Conservation (phyloP, 768 basidiomycete genomes). For the Tulasnella sp. region DNA sequence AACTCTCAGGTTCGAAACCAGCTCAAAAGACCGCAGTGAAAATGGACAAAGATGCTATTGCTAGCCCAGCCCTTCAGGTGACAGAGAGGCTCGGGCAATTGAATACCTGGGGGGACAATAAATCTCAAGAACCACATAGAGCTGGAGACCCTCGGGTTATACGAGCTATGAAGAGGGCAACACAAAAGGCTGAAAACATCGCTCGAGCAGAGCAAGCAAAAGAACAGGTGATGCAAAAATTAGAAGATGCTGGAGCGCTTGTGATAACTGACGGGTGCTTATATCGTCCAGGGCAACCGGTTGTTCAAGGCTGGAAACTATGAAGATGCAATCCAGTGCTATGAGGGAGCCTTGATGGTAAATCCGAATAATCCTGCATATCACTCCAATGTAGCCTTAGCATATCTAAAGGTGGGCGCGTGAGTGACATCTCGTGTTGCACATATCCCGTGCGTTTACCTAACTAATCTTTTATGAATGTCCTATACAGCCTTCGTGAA, state of each 20-base stretch:
- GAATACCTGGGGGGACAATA: too few species aligned
- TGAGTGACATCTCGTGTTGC: background rate
- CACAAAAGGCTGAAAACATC: background rate
- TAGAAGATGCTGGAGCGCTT: too few species aligned
- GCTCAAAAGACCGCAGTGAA: too few species aligned
- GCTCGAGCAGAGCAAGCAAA: background rate
- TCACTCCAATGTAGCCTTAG: background rate
- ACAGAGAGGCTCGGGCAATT: too few species aligned
- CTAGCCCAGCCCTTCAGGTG: too few species aligned
- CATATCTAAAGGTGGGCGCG: background rate
- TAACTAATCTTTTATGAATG: background rate
- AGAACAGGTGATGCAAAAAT: background rate
- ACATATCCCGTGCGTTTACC: too few species aligned
- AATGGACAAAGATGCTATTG: too few species aligned
- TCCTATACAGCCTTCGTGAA: background rate
- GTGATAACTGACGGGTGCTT: too few species aligned
- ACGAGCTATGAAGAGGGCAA: constrained; percentile 1
- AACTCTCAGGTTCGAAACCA: too few species aligned
- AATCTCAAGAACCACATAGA: too few species aligned
- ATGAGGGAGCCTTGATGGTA: background rate
- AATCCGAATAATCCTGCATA: background rate
- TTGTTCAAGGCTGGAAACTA: background rate
- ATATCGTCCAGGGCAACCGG: background rate
- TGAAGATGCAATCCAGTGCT: background rate
- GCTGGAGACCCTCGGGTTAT: background rate